Base-by-base conservation (phyloP, 2,329 filamentous ascomycete genomes). In the Xylariaceae sp. region DNA sequence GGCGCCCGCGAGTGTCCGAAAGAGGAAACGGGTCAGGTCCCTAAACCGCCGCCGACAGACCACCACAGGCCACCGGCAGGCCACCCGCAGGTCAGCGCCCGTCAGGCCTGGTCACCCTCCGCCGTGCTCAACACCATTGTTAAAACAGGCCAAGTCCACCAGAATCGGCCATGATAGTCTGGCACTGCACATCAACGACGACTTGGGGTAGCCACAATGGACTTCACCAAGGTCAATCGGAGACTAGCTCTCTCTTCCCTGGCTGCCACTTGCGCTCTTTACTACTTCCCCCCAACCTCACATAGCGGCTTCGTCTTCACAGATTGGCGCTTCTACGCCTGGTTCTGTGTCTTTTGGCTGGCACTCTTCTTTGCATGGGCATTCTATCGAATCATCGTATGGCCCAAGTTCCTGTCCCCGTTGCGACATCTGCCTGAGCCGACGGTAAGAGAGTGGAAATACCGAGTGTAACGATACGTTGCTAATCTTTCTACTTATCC, bases 401-500 rank as follows among this genome's bases (percentile, higher is more conserved):
- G 36, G 32, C 43, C 43, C n/a, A 45, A 45, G 32, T 42, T 38
- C 19, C 19, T 45, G 18, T 45, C 43, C n/a, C 43, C 43, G 4
- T 28, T 45, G 15, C 35, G 35, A 16, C 35, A 39, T 29, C 35
- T 45, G 9, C 43, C 43, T 8, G 39, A 45, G 32, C 43, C 43
- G 11, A 45, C 36, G 13, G 43, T 45, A 39, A 24, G 35, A 41
- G 63, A n/a, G n/a, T n/a, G n/a, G n/a, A n/a, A n/a, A n/a, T n/a
- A n/a, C n/a, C n/a, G n/a, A n/a, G n/a, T n/a, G n/a, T n/a, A n/a
- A n/a, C n/a, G n/a, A n/a, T n/a, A n/a, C 22, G 22, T 26, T 6
- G 22, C 22, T 26, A 11, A 26, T 26, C 11, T 26, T 26, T 26
- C 22, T 26, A 6, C 22, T 11, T 26, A 6, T 11, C 9, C 17